A percentile compares a stretch with the other conserved stretches of the same genome.
phyloP scores from a whole-genome alignment of 2,329 filamentous ascomycete genomes.

The Mycogone perniciosa region DNA sequence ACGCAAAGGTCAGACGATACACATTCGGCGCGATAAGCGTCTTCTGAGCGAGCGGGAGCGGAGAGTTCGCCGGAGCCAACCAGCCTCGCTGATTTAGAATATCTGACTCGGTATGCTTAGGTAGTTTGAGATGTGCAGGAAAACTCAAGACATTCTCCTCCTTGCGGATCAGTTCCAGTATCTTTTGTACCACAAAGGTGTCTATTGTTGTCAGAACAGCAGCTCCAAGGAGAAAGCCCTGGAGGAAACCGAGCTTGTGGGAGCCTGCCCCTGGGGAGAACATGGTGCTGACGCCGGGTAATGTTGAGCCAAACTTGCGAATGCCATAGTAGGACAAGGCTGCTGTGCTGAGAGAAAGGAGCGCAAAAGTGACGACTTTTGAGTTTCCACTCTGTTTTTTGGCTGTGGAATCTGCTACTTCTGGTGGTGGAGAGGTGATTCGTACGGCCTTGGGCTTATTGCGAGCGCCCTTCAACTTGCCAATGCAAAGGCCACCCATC shows the following conservation, averaged over 20 bases:
- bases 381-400: background rate
- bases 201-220: conserved; percentile 27
- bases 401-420: background rate
- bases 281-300: no score
- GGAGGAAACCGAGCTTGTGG: conserved; percentile 25
- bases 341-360: conserved; percentile 17
- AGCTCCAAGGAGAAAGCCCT: conserved; percentile 32
- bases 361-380: conserved; percentile 15
- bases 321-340: conserved; percentile 15
- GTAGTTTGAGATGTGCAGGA: conserved; percentile 34
- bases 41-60: conserved; percentile 40
- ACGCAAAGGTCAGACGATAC: conserved; percentile 41
- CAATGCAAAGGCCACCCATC: conserved; percentile 33
- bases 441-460: conserved; percentile 14
- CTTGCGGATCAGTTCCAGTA: conserved; percentile 25
- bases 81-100: conserved; percentile 38
- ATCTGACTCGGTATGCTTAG: conserved; percentile 30
- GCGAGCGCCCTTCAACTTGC: conserved; percentile 29
- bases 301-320: background rate
- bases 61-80: conserved; percentile 43
- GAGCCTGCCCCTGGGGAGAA: no score
- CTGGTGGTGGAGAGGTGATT: background rate
- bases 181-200: conserved; percentile 23
- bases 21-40: conserved; percentile 35
- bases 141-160: conserved; percentile 28